Evolutionary conservation across 768 basidiomycete genomes (phyloP).

Genomic region (Macrolepiota dolichaula): DNA sequence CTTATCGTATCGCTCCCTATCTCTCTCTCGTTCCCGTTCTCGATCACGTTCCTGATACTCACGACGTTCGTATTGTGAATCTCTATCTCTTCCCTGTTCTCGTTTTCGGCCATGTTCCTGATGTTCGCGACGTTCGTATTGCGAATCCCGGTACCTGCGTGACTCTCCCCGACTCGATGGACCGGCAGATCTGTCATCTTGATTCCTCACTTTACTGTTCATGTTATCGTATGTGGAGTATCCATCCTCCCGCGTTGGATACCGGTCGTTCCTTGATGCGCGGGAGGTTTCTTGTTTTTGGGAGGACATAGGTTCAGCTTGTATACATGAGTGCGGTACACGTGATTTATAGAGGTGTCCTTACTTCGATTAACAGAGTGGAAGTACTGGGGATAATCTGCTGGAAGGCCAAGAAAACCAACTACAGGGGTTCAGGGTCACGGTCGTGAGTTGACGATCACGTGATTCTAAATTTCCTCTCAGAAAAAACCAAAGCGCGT

Average conservation of each 20-base stretch:
- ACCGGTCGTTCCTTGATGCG: background rate
- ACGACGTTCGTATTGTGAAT: conserved; percentile 14
- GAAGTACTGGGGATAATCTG: background rate
- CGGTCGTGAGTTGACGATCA: too few species aligned
- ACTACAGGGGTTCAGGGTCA: too few species aligned
- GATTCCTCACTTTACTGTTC: conserved; percentile 7
- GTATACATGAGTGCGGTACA: background rate
- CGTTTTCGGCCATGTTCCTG: conserved; percentile 36
- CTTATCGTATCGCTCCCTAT: conserved; percentile 41
- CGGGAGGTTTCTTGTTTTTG: background rate
- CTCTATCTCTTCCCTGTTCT: conserved; percentile 41
- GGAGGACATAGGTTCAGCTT: background rate
- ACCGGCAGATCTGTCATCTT: background rate
- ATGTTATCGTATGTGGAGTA: background rate
- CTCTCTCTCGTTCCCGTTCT: conserved; percentile 39
- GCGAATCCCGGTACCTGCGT: conserved; percentile 1
- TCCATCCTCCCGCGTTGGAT: background rate
- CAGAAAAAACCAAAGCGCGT: too few species aligned
- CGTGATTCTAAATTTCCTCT: too few species aligned
- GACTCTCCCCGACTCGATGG: background rate
- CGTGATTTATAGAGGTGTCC: background rate
- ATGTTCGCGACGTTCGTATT: conserved; percentile 20
- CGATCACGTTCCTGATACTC: conserved; percentile 35
- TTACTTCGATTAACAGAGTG: background rate
- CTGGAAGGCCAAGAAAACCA: too few species aligned